Conservation (phyloP, 352 stramenopile genomes). For the Globisporangium alternatum region DNA sequence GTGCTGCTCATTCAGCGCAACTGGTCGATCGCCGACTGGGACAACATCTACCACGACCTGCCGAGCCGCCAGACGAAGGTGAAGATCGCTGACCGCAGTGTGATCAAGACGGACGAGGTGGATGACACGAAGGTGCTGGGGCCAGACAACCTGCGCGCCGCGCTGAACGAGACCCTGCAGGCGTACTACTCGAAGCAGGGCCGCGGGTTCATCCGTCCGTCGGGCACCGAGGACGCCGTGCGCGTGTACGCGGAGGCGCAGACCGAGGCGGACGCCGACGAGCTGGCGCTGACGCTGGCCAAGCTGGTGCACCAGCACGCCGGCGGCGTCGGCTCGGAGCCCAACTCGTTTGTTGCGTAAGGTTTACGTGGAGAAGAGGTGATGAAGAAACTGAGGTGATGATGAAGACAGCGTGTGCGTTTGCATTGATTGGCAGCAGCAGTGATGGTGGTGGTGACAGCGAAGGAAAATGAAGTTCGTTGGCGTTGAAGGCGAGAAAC, state of each 20-base stretch:
- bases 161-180: conserved; percentile 49
- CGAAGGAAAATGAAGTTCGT: neutral
- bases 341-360: conserved; percentile 71
- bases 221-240: conserved; percentile 97
- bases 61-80: conserved; percentile 90
- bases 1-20: conserved; percentile 90
- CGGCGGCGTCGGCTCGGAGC: conserved; percentile 60
- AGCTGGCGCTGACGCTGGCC: conserved; percentile 84
- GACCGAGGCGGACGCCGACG: conserved; percentile 88
- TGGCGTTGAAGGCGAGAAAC: conserved; percentile 2
- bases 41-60: conserved; percentile 94
- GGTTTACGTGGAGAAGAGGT: neutral
- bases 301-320: conserved; percentile 78
- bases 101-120: conserved; percentile 58
- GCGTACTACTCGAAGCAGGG: conserved; percentile 55
- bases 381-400: neutral
- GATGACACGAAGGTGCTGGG: conserved; percentile 67
- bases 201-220: conserved; percentile 94
- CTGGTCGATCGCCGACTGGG: conserved; percentile 91
- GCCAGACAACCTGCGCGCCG: conserved; percentile 55
- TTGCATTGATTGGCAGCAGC: neutral
- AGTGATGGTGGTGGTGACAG: neutral
- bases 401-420: conserved; percentile 1
- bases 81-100: conserved; percentile 63
- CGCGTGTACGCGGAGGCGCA: conserved; percentile 97